phyloP scores from a whole-genome alignment of 169 alveolate genomes.

The Perkinsus olseni region DNA sequence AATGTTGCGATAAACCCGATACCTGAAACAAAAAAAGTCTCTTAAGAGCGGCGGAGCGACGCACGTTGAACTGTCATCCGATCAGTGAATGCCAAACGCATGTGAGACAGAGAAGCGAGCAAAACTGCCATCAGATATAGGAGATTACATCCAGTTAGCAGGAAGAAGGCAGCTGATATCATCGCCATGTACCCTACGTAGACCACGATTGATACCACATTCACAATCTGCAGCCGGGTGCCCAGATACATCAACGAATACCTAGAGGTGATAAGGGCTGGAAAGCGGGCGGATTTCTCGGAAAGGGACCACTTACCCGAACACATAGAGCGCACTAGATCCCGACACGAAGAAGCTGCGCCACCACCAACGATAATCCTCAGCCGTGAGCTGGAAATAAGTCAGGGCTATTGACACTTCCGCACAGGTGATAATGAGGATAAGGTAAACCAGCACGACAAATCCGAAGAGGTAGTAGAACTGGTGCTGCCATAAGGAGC shows the following conservation, averaged over 20 bases:
- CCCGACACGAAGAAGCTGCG: slow-evolving; percentile 46
- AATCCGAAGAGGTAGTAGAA: slow-evolving; percentile 64
- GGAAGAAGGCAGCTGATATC: slow-evolving; percentile 38
- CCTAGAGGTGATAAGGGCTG: neutral
- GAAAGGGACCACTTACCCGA: slow-evolving; percentile 8
- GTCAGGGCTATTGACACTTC: slow-evolving; percentile 47
- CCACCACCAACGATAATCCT: slow-evolving; percentile 67
- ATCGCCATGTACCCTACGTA: slow-evolving; percentile 47
- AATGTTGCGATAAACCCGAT: slow-evolving; percentile 50
- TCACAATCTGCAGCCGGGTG: slow-evolving; percentile 25
- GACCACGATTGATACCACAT: slow-evolving; percentile 37
- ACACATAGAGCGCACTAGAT: slow-evolving; percentile 42
- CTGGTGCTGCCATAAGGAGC: slow-evolving; percentile 61
- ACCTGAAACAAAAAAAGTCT: neutral
- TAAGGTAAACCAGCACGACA: slow-evolving; percentile 37
- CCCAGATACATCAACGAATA: slow-evolving; percentile 35
- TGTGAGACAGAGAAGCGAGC: too few species aligned
- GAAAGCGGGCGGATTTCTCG: neutral
- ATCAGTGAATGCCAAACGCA: too few species aligned
- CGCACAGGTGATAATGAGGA: slow-evolving; percentile 45
- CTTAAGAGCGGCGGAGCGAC: neutral
- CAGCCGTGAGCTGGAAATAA: slow-evolving; percentile 37
- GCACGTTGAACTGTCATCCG: neutral
- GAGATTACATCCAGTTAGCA: slow-evolving; percentile 44
- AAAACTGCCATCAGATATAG: too few species aligned